A percentile compares a stretch with the other conserved stretches of the same genome.
Conservation (phyloP, 2,329 filamentous ascomycete genomes). For the Colletotrichum ledebouriae region DNA sequence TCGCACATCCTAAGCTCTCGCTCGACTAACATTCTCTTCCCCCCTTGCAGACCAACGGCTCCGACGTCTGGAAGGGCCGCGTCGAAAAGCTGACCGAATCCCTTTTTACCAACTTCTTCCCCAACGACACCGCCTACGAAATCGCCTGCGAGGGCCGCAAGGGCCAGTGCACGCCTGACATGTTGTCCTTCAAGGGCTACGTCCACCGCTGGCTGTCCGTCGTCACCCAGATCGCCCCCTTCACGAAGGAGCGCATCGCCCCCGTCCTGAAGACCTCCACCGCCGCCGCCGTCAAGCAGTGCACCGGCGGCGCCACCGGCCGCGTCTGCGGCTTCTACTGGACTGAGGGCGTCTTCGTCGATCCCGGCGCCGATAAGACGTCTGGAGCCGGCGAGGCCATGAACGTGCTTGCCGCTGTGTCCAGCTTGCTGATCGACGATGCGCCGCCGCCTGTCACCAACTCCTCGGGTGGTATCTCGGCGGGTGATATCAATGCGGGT, state of each 20-base stretch:
- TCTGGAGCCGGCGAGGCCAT: constrained; percentile 71
- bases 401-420: constrained; percentile 68
- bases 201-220: constrained; percentile 75
- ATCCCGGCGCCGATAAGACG: constrained; percentile 65
- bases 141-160: constrained; percentile 71
- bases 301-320: constrained; percentile 69
- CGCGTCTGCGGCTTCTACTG: constrained; percentile 76
- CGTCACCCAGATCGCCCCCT: constrained; percentile 73
- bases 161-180: constrained; percentile 76
- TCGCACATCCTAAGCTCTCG: no score
- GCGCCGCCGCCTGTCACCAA: constrained; percentile 59
- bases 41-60: constrained; percentile 61
- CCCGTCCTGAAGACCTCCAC: constrained; percentile 71
- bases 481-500: constrained; percentile 58
- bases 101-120: constrained; percentile 66
- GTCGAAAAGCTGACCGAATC: constrained; percentile 68
- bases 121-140: constrained; percentile 73
- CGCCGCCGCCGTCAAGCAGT: constrained; percentile 71
- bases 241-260: constrained; percentile 66
- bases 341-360: constrained; percentile 61
- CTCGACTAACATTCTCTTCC: constrained; percentile 38
- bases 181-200: constrained; percentile 80
- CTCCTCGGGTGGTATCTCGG: constrained; percentile 63
- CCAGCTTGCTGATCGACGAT: constrained; percentile 60
- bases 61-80: constrained; percentile 66